A percentile compares a stretch with the other conserved stretches of the same genome.
Conservation (phyloP, 257 asterid species). For the Solanum piurae region DNA sequence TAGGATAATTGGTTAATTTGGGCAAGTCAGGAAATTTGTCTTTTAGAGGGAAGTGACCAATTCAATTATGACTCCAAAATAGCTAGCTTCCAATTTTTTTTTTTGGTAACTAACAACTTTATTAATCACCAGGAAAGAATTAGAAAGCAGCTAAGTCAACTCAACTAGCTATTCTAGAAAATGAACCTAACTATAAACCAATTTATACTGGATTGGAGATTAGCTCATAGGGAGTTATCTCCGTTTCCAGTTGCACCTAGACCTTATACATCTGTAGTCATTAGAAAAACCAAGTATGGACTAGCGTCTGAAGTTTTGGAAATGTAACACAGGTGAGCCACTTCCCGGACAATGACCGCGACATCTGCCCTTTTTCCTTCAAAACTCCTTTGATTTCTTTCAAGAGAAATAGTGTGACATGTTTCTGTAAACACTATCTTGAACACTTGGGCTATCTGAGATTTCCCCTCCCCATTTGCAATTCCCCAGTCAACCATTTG, state of each 20-base stretch:
- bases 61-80: neutral
- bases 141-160: neutral
- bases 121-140: neutral
- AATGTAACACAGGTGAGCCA: neutral
- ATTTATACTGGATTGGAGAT: neutral
- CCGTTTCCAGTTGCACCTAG: neutral
- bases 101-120: neutral
- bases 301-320: neutral
- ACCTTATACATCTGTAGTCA: neutral
- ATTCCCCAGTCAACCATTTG: neutral
- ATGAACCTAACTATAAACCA: neutral
- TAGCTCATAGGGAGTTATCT: neutral
- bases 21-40: neutral
- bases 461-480: neutral
- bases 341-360: neutral
- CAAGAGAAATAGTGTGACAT: neutral
- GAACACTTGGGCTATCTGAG: neutral
- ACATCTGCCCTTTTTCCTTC: neutral
- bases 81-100: neutral
- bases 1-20: neutral
- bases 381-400: neutral
- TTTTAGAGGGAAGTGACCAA: neutral
- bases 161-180: neutral
- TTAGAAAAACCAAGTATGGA: neutral
- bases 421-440: neutral